Percentiles rank a stretch among this genome's conserved stretches.
Conservation (phyloP, 164 flowering plant species). For the Hamamelis virginiana region DNA sequence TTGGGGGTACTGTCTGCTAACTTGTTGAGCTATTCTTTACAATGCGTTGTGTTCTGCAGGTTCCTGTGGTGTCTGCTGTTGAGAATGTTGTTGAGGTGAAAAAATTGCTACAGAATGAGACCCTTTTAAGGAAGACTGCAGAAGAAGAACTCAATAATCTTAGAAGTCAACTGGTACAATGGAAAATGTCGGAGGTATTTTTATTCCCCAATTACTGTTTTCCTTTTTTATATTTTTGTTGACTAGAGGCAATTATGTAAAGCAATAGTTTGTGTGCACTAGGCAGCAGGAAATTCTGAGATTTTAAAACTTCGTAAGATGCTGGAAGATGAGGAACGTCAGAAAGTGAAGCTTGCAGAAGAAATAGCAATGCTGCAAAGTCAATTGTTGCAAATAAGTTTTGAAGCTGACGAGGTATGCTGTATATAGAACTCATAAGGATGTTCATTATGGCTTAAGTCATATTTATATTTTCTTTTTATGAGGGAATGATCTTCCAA, state of each 20-base stretch:
- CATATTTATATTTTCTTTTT: background rate
- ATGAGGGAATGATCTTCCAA: background rate
- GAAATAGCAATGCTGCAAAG: conserved; percentile 67
- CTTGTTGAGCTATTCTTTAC: background rate
- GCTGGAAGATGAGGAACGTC: conserved; percentile 75
- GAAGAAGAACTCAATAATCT: conserved; percentile 72
- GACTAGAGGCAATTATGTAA: background rate
- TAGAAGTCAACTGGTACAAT: conserved; percentile 55
- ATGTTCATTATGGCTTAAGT: background rate
- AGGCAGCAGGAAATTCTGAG: conserved; percentile 73
- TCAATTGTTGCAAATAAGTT: conserved; percentile 80
- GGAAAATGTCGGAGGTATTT: conserved; percentile 73
- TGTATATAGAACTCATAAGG: background rate
- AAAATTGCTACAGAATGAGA: conserved; percentile 65
- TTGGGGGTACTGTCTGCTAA: background rate
- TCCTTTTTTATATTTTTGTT: background rate
- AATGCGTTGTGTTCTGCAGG: conserved; percentile 22
- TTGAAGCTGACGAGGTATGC: conserved; percentile 90
- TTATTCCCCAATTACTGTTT: background rate
- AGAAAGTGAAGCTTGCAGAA: conserved; percentile 79
- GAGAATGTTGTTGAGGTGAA: conserved; percentile 61
- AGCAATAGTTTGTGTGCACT: conserved; percentile 10
- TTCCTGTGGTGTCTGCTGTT: conserved; percentile 19
- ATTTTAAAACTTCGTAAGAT: conserved; percentile 59
- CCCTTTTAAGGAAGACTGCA: conserved; percentile 56